Percentiles rank a stretch among this genome's conserved stretches.
Evolutionary conservation across 2,329 filamentous ascomycete species (phyloP).

Genomic region (Xylaria sp.): DNA sequence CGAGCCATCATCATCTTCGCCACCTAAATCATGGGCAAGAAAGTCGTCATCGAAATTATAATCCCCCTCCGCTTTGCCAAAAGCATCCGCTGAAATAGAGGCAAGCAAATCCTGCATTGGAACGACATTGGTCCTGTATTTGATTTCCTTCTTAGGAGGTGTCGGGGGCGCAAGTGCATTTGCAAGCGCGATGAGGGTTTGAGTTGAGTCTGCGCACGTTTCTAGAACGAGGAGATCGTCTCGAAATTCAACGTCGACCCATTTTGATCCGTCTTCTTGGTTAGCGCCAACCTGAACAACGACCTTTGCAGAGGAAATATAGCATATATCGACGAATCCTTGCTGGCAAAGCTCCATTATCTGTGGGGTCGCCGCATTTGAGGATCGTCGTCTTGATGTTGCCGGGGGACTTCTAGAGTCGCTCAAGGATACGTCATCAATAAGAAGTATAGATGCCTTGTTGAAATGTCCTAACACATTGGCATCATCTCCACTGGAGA

Average conservation of each 20-base stretch:
- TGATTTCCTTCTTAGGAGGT: conserved; percentile 82
- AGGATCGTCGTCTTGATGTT: conserved; percentile 51
- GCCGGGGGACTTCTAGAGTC: conserved; percentile 55
- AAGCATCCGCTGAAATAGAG: conserved; percentile 89
- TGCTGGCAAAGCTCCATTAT: conserved; percentile 68
- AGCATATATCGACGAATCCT: conserved; percentile 88
- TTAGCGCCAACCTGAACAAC: conserved; percentile 69
- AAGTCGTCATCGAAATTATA: conserved; percentile 74
- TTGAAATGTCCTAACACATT: conserved; percentile 75
- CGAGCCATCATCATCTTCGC: conserved; percentile 52
- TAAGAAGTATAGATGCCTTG: conserved; percentile 84
- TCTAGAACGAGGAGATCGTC: conserved; percentile 92
- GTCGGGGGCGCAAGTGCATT: conserved; percentile 85
- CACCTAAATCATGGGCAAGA: conserved; percentile 62
- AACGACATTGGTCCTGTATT: conserved; percentile 88
- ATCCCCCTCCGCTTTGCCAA: conserved; percentile 70
- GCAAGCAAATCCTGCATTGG: conserved; percentile 89
- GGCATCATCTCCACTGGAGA: conserved; percentile 73
- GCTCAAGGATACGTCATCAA: conserved; percentile 74
- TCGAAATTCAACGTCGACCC: conserved; percentile 81
- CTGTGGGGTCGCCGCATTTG: conserved; percentile 59
- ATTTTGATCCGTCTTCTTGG: conserved; percentile 68
- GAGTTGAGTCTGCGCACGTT: conserved; percentile 96
- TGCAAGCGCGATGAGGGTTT: conserved; percentile 84
- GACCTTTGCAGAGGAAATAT: conserved; percentile 83